Evolutionary conservation across 2,329 filamentous ascomycete genomes (phyloP).

Genomic region (Colletotrichum salicis): DNA sequence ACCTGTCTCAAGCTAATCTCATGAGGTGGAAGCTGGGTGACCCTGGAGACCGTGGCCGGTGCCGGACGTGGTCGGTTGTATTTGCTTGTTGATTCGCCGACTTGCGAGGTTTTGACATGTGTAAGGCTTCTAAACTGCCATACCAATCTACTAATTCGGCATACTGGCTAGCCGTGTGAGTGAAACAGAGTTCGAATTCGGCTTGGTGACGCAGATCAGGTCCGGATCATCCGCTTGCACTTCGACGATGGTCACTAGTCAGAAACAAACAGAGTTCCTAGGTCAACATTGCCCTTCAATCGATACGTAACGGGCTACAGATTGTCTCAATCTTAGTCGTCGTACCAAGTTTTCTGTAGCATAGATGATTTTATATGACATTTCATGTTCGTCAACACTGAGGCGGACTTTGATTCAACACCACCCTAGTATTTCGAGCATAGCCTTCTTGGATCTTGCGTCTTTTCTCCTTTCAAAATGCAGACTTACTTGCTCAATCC

Average conservation of each 20-base stretch:
- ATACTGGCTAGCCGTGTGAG: background rate
- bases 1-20: constrained; percentile 11
- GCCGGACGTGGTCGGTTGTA: background rate
- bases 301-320: background rate
- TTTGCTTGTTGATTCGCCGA: background rate
- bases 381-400: background rate
- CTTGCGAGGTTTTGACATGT: background rate
- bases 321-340: background rate
- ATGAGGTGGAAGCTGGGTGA: background rate
- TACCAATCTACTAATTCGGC: background rate
- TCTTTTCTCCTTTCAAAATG: background rate
- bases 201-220: background rate
- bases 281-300: background rate
- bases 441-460: background rate
- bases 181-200: background rate
- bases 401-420: background rate
- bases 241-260: background rate
- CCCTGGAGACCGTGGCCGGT: background rate
- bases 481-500: background rate
- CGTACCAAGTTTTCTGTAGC: background rate
- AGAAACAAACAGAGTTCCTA: background rate
- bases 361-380: constrained; percentile 2
- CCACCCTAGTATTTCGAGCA: background rate
- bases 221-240: background rate
- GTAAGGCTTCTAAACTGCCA: background rate